Evolutionary conservation across 306 rosid species (phyloP).

Genomic region (Cucurbita moschata): DNA sequence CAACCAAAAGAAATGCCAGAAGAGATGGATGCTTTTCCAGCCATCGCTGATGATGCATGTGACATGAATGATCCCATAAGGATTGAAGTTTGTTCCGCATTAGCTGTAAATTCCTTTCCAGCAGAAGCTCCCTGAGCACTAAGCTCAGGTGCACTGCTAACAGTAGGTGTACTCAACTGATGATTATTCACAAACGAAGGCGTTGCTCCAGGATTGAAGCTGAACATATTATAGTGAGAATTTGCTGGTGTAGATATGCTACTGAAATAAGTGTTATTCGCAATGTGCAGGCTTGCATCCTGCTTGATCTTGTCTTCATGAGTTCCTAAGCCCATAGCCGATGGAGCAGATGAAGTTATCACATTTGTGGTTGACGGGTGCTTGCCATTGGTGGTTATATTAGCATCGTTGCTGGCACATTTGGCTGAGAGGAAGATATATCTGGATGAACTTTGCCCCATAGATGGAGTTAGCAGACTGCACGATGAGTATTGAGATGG

Average conservation of each 20-base stretch:
- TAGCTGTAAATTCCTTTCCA: slow-evolving; percentile 24
- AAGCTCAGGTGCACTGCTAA: slow-evolving; percentile 17
- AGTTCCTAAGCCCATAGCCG: slow-evolving; percentile 10
- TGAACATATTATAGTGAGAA: slow-evolving; percentile 26
- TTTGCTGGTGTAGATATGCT: slow-evolving; percentile 31
- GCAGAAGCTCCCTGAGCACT: slow-evolving; percentile 24
- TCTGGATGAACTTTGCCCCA: slow-evolving; percentile 25
- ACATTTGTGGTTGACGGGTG: neutral
- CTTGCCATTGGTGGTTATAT: neutral
- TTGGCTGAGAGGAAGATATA: slow-evolving; percentile 15
- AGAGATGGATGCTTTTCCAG: slow-evolving; percentile 23
- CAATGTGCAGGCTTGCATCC: slow-evolving; percentile 11
- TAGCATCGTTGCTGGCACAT: neutral
- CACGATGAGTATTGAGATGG: slow-evolving; percentile 18
- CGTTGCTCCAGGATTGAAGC: slow-evolving; percentile 30
- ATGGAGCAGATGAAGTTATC: neutral
- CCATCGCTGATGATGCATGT: slow-evolving; percentile 18
- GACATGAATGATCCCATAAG: slow-evolving; percentile 30
- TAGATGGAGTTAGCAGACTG: slow-evolving; percentile 9
- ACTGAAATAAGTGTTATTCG: slow-evolving; percentile 19
- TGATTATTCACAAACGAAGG: slow-evolving; percentile 25
- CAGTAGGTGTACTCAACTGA: slow-evolving; percentile 19
- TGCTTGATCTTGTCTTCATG: slow-evolving; percentile 4
- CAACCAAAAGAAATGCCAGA: slow-evolving; percentile 40
- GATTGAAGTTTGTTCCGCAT: slow-evolving; percentile 25